Conservation (phyloP, 2,329 filamentous ascomycete genomes). For the Calonectria pteridis region DNA sequence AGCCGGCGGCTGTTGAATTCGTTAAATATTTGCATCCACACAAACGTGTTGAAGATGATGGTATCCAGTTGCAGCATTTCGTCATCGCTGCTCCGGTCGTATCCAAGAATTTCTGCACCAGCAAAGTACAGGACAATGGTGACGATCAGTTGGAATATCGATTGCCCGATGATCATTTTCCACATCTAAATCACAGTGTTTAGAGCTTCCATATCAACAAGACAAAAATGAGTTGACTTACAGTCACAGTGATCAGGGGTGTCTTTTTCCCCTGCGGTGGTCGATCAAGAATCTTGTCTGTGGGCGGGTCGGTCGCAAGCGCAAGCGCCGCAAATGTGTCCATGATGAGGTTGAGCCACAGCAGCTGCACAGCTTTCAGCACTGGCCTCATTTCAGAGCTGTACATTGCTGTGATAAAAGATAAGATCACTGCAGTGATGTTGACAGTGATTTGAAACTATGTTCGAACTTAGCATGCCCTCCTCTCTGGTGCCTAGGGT, state of each 20-base stretch:
- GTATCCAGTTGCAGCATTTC: constrained; percentile 59
- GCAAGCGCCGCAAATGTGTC: background rate
- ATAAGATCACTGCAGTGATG: constrained; percentile 38
- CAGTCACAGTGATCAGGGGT: background rate
- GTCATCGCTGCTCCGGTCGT: constrained; percentile 48
- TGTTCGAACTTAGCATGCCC: background rate
- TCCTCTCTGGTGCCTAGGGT: no score
- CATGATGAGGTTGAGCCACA: constrained; percentile 78
- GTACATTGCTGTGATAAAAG: constrained; percentile 73
- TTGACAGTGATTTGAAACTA: constrained; percentile 8
- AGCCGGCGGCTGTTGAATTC: constrained; percentile 70
- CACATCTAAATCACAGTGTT: background rate
- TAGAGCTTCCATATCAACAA: background rate
- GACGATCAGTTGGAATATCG: background rate
- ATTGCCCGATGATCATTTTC: constrained; percentile 4
- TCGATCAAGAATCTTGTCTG: background rate
- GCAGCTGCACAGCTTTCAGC: constrained; percentile 72
- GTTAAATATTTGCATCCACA: constrained; percentile 80
- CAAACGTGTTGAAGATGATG: constrained; percentile 75
- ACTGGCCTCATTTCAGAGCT: constrained; percentile 68
- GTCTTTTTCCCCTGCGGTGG: background rate
- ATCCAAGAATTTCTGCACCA: constrained; percentile 40
- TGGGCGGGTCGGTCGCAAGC: background rate
- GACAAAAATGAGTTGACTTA: background rate
- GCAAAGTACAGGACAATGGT: constrained; percentile 1